Base-by-base conservation (phyloP, 2,329 filamentous ascomycete genomes). In the Calonectria hawksworthii region DNA sequence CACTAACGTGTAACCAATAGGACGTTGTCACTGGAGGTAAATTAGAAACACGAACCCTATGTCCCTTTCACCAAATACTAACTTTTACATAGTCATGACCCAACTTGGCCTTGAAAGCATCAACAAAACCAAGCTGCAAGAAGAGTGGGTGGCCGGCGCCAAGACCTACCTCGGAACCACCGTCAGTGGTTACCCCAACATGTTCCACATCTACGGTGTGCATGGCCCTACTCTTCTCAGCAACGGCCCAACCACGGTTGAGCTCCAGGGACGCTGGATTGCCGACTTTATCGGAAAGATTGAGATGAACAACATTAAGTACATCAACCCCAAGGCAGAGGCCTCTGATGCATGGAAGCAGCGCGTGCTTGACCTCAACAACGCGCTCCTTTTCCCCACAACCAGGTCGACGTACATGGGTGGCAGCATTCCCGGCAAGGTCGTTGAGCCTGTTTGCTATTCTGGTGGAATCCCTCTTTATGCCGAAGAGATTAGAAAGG, bases 261-360 rank as follows among this genome's bases (percentile, higher is more conserved):
- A 92, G 75, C 78, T 90, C 1, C 91, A 93, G 77, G 91, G 90
- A 3, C 84, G 89, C 0, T 92, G 89, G 90, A 88, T 92, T 69
- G 84, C 85, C 21, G 87, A 90, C 61, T 81, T 82, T 54, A 89
- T 93, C 68, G 82, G 85, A 38, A 86, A 90, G 80, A 88, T 91
- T 76, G 81, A 86, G 75, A 76, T 78, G 1, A 83, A 89, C 52
- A 80, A 82, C 1, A 84, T 91, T 79, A 88, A 87, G 76, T 89
- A 87, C 68, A 87, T 92, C 70, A 87, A 92, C 73, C 85, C 89
- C 0, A 87, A 85, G 47, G 51, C 75, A 0, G 87, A 89, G 44
- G 87, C 87, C 0, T 84, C 87, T 8, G 80, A 86, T 4, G 78
- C 83, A 4, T 93, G 90, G 89, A 90, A 88, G 79, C 79, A 88